A percentile compares a stretch with the other conserved stretches of the same genome.
These are phyloP conservation scores for Fraxinus excelsior DNA, from an alignment of 257 asterid species.

Conservation along the genomic window DNA sequence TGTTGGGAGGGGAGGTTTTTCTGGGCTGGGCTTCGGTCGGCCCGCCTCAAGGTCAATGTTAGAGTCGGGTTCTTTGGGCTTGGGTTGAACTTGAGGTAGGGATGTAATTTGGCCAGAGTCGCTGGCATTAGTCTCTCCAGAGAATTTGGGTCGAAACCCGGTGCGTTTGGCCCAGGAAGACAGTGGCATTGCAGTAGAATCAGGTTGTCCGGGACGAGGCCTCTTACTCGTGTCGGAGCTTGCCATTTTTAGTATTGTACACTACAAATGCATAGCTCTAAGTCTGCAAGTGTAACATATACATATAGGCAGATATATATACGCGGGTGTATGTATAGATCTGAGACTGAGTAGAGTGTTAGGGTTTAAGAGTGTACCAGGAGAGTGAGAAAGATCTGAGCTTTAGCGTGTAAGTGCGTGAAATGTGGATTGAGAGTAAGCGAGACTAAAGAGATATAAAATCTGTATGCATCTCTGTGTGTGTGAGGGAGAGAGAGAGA, in stretches of 20 bases:
- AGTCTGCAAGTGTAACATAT: background rate
- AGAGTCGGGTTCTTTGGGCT: constrained; percentile 40
- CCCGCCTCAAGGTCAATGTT: constrained; percentile 75
- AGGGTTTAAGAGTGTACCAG: constrained; percentile 39
- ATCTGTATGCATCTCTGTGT: constrained; percentile 1
- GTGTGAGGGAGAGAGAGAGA: constrained; percentile 22
- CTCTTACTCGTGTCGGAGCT: constrained; percentile 69
- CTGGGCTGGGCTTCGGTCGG: constrained; percentile 47
- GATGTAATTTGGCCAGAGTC: constrained; percentile 70
- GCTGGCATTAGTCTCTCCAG: constrained; percentile 92
- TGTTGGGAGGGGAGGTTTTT: constrained; percentile 18
- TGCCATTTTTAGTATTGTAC: constrained; percentile 48
- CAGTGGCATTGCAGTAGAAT: constrained; percentile 77
- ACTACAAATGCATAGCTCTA: constrained; percentile 35
- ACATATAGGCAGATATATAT: background rate
- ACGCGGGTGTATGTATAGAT: constrained; percentile 34
- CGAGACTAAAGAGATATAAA: constrained; percentile 4
- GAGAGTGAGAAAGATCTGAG: background rate
- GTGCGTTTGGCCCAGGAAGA: constrained; percentile 95
- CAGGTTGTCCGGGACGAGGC: constrained; percentile 75
- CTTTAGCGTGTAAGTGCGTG: background rate
- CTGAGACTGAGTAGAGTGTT: constrained; percentile 44
- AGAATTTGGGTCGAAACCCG: constrained; percentile 92
- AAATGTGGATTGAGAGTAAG: constrained; percentile 5
- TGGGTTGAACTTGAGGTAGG: constrained; percentile 14